Evolutionary conservation across 805 yeast genomes (phyloP), one percentile per base, ranked within the genome.

Genomic region (Saccharomycopsis malanga): DNA sequence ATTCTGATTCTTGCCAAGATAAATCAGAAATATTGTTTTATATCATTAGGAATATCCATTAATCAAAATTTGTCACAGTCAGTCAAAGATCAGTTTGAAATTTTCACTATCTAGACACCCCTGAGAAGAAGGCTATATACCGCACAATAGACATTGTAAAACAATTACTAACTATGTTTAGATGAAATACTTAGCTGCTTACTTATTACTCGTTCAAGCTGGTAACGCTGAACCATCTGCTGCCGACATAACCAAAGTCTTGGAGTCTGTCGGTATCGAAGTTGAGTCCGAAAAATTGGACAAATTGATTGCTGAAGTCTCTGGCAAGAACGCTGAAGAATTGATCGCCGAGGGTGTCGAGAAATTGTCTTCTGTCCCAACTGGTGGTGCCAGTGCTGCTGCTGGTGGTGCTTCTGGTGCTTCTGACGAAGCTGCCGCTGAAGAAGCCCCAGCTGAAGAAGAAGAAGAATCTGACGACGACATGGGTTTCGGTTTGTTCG

Each of bases 131-230:
- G n/a, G n/a, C n/a, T n/a, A n/a, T n/a, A n/a, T n/a, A n/a, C n/a
- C n/a, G n/a, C n/a, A n/a, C n/a, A n/a, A n/a, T n/a, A n/a, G n/a
- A n/a, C n/a, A n/a, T n/a, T n/a, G n/a, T n/a, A n/a, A n/a, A n/a
- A n/a, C 36, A n/a, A 32, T 9, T 34, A 46, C 50, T 37, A 46
- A 40, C 45, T 18, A 30, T 18, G 42, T 61, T 34, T 57, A 61
- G 73, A 78, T 85, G 93, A 85, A 83, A 76, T 85, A 85, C 82
- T 77, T 85, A 76, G 94, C 94, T 74, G 91, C 94, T 74, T 85
- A 85, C 78, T 82, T 85, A 73, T 80, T 85, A 74, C 82, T 85
- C 70, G 83, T 73, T 66, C 85, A 84, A 73, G 87, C 89, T 72
- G 93, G 91, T 73, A 83, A 81, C 76, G 70, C 84, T 65, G 57